Conservation (phyloP, 1,284 basidiomycete genomes). For the Ceratobasidium sp. region DNA sequence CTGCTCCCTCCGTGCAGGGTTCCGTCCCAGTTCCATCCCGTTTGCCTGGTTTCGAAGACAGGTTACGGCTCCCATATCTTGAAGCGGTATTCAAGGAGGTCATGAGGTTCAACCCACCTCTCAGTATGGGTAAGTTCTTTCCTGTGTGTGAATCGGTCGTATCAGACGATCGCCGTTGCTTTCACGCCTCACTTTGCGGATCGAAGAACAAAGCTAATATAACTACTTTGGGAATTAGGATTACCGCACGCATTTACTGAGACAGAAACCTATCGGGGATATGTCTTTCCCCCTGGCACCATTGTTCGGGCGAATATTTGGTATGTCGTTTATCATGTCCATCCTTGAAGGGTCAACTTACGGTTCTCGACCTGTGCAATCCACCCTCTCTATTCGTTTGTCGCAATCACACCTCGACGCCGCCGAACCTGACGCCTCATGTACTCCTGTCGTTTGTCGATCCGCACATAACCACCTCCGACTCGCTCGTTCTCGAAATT, state of each 20-base stretch:
- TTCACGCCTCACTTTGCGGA: not conserved
- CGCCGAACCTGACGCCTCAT: not conserved
- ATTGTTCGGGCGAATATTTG: constrained; percentile 31
- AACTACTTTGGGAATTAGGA: constrained; percentile 11
- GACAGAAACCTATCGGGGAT: constrained; percentile 23
- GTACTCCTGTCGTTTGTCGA: not conserved
- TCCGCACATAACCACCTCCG: not conserved
- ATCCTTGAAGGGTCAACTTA: not conserved
- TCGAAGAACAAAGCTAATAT: not conserved
- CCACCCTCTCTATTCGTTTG: not conserved
- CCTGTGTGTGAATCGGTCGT: not conserved
- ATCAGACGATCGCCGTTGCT: not conserved
- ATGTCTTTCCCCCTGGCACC: constrained; percentile 15
- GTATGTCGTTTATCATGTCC: not conserved
- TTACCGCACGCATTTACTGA: constrained; percentile 25
- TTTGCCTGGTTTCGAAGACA: constrained; percentile 57
- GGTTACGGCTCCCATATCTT: constrained; percentile 56
- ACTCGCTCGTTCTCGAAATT: not conserved
- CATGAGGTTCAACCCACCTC: constrained; percentile 47
- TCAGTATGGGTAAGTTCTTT: constrained; percentile 32
- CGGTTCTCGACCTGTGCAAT: not conserved
- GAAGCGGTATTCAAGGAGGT: constrained; percentile 57
- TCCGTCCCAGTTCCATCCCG: constrained; percentile 44
- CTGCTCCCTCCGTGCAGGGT: not conserved
- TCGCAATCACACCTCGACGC: not conserved